A percentile compares a stretch with the other conserved stretches of the same genome.
Evolutionary conservation across 345 rosid species (phyloP).

Genomic region (Erodium maritimum): DNA sequence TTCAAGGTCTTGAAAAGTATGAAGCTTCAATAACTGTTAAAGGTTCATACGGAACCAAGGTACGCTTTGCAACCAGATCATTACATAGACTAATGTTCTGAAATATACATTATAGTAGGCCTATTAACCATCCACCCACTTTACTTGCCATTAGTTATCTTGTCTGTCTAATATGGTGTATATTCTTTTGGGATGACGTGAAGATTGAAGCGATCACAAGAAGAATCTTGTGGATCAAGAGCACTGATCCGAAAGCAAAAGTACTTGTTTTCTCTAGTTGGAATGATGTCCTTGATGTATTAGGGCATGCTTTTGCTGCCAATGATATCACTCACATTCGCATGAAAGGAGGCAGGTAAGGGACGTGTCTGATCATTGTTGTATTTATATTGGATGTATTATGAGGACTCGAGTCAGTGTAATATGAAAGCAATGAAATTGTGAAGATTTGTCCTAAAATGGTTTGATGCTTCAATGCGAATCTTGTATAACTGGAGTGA

Average conservation of each 20-base stretch:
- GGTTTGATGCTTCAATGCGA: too few relatives aligned
- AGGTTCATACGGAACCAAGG: slow-evolving; percentile 99
- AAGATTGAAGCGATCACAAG: slow-evolving; percentile 87
- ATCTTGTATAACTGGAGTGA: too few relatives aligned
- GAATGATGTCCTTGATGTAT: slow-evolving; percentile 96
- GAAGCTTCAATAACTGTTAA: slow-evolving; percentile 57
- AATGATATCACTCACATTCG: slow-evolving; percentile 56
- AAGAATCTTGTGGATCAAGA: slow-evolving; percentile 82
- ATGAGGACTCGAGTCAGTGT: too few relatives aligned
- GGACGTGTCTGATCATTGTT: background rate
- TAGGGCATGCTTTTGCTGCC: slow-evolving; percentile 70
- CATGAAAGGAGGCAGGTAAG: slow-evolving; percentile 96
- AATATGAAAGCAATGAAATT: too few relatives aligned
- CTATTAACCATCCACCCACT: too few relatives aligned
- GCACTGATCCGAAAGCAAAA: slow-evolving; percentile 58
- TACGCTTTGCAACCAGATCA: slow-evolving; percentile 9
- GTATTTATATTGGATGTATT: too few relatives aligned
- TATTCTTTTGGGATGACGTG: slow-evolving; percentile 16
- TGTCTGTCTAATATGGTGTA: background rate
- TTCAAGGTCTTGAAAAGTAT: slow-evolving; percentile 31
- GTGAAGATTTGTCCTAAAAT: too few relatives aligned
- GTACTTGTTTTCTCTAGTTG: slow-evolving; percentile 95
- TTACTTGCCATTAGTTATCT: too few relatives aligned
- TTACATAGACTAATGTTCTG: too few relatives aligned
- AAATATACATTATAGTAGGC: too few relatives aligned